Evolutionary conservation across 2,329 filamentous ascomycete species (phyloP), one percentile per base, ranked within the genome.

Genomic region (Cladobotryum mycophilum): DNA sequence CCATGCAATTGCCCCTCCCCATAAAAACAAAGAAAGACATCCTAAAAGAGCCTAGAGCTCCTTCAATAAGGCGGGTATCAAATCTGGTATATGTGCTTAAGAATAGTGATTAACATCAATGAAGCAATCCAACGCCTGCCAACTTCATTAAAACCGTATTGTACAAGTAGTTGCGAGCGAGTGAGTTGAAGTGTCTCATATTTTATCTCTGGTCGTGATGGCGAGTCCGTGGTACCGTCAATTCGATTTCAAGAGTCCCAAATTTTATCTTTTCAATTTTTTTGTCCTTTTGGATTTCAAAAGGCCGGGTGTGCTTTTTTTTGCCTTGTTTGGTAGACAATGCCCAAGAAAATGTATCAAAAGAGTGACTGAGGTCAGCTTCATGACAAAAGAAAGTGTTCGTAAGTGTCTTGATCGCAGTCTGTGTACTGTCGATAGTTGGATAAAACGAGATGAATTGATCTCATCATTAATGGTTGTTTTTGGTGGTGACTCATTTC

Each of bases 51-150:
- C 33, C 38, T 17, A 46, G 49, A 46, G 22, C 41, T 41, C 41
- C 34, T 42, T 45, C 20, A 35, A 41, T 47, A 44, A 43, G 42
- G 45, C 52, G 55, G 58, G 55, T 59, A 60, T 60, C 56, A 56
- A 55, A 54, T 58, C 52, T 55, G 52, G 42, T 55, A 49, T 53
- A 56, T 52, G 47, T 56, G 49, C 53, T 51, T 30, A 50, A 51
- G 37, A 22, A 43, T 30, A 43, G 17, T 45, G 33, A 34, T 33
- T n/a, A 20, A 30, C 25, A 30, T 30, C 44, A 48, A 44, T 18
- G 30, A 18, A 42, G 38, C 42, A 42, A 44, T 40, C 50, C 50
- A 52, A 52, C 50, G 50, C 41, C 41, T 18, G 47, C 43, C 52
- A 45, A 38, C 33, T 49, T 37, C 40, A 46, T 46, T 43, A 52